Base-by-base conservation (phyloP, 768 basidiomycete species). In the Lentinula sp. region DNA sequence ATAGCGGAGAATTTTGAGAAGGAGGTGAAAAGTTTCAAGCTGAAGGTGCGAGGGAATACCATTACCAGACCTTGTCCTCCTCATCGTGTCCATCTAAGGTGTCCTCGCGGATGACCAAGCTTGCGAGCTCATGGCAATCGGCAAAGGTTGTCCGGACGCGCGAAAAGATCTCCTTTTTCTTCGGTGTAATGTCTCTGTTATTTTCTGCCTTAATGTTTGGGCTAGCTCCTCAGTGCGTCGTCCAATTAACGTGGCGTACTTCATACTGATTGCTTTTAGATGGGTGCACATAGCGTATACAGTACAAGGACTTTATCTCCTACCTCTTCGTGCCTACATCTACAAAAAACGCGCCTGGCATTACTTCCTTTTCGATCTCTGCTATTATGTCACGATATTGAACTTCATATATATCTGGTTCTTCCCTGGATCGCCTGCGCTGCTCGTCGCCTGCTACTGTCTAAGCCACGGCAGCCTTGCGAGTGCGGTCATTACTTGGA, bases 401-500 rank as follows among this genome's bases (percentile, higher is more conserved):
- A 90, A 91, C 75, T 85, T 98, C 64, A 67, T 97, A 65, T 99
- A 86, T 78, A 80, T 99, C 66, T 99, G 95, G 95, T 66, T 93
- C 49, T 76, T 96, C 63, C 96, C 97, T 0, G 76, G 78, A 4
- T 93, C 82, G 61, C 77, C 88, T 6, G 77, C 84, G 2, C 80
- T 98, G 16, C 98, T 96, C 74, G 84, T 93, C 54, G 92, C 95
- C 4, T 95, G 93, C 68, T 98, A 97, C 69, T 91, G 92, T 65
- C 81, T 98, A 28, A 91, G 93, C 0, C 88, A 97, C 70, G 97
- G 95, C 0, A 84, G 91, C 0, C 82, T 97, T 36, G 95, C 93
- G 0, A 93, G 91, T 56, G 95, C 96, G 0, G 95, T 98, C 53
- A 92, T 98, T 66, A 98, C 96, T 9, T 99, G 97, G 97, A 83